phyloP scores from a whole-genome alignment of 371 early-diverging fungal genomes.

The Mortierella sp. region DNA sequence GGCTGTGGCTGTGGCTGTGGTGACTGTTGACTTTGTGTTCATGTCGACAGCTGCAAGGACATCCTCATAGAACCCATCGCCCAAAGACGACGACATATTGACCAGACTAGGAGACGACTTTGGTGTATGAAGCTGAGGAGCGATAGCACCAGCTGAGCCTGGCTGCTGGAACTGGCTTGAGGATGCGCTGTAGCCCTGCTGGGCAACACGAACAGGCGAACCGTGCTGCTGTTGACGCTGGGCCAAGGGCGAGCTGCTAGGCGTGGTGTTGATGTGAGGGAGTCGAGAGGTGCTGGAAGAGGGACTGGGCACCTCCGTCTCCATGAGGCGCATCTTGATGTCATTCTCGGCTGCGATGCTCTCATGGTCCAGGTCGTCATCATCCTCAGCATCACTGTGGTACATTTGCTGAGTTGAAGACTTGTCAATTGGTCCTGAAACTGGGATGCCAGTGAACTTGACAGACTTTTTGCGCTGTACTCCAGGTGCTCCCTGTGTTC shows the following conservation, averaged over 20 bases:
- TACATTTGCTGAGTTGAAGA: too few species aligned
- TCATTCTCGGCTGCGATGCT: too few species aligned
- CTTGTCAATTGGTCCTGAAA: conserved; percentile 39
- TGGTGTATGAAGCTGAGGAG: not conserved
- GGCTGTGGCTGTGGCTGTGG: not conserved
- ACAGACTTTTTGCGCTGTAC: conserved; percentile 51
- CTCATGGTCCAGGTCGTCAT: conserved; percentile 15
- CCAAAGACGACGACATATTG: conserved; percentile 1
- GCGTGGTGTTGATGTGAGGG: conserved; percentile 4
- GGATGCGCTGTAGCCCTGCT: not conserved
- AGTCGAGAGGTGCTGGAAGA: conserved; percentile 4
- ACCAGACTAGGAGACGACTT: conserved; percentile 16
- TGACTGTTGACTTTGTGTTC: not conserved
- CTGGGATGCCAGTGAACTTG: conserved; percentile 46
- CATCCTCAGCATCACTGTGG: conserved; percentile 15
- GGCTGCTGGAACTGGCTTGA: not conserved
- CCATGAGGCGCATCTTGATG: conserved; percentile 19
- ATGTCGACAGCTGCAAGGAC: conserved; percentile 43
- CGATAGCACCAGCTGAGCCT: not conserved
- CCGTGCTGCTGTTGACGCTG: too few species aligned
- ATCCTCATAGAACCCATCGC: conserved; percentile 40
- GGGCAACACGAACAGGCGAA: conserved; percentile 6
- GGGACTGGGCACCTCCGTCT: conserved; percentile 15
- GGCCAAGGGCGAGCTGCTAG: not conserved
- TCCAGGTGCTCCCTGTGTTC: conserved; percentile 8